A percentile compares a stretch with the other conserved stretches of the same genome.
phyloP scores from a whole-genome alignment of 352 stramenopile species.

The Phytopythium chamaehyphon region DNA sequence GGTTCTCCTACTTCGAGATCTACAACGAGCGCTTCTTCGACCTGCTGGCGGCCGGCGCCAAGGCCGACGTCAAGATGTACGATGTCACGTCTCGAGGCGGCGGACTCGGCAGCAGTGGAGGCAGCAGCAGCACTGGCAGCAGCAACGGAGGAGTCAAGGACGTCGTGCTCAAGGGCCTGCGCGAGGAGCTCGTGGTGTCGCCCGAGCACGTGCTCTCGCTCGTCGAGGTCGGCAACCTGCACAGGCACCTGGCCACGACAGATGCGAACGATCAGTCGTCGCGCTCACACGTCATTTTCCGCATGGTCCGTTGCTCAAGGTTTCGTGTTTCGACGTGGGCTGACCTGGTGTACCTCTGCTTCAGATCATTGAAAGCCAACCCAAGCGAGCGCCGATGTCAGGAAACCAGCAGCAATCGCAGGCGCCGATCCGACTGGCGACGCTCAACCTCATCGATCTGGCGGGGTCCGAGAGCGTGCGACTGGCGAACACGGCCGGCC shows the following conservation, averaged over 20 bases:
- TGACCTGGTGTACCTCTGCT: conserved; percentile 12
- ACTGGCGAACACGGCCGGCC: conserved; percentile 69
- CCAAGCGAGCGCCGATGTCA: conserved; percentile 26
- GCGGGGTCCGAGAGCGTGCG: conserved; percentile 86
- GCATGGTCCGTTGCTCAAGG: conserved; percentile 33
- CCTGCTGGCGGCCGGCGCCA: conserved; percentile 76
- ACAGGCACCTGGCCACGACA: conserved; percentile 73
- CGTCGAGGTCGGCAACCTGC: conserved; percentile 71
- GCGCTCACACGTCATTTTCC: conserved; percentile 73
- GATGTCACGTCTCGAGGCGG: conserved; percentile 45
- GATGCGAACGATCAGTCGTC: conserved; percentile 80
- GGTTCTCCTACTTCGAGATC: conserved; percentile 96
- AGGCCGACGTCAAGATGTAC: conserved; percentile 73
- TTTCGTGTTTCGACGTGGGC: conserved; percentile 12
- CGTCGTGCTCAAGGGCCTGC: conserved; percentile 84
- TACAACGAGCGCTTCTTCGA: conserved; percentile 98
- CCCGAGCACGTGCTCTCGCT: conserved; percentile 84
- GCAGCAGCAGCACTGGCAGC: not conserved
- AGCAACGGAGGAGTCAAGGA: conserved; percentile 47
- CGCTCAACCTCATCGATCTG: conserved; percentile 89
- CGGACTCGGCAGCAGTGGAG: conserved; percentile 6
- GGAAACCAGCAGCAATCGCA: conserved; percentile 4
- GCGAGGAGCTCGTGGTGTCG: conserved; percentile 73
- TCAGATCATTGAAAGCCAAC: conserved; percentile 74
- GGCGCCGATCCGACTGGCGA: conserved; percentile 60